These are phyloP conservation scores for Malus hybrid DNA, from an alignment of 331 rosid genomes.

Conservation along the genomic window DNA sequence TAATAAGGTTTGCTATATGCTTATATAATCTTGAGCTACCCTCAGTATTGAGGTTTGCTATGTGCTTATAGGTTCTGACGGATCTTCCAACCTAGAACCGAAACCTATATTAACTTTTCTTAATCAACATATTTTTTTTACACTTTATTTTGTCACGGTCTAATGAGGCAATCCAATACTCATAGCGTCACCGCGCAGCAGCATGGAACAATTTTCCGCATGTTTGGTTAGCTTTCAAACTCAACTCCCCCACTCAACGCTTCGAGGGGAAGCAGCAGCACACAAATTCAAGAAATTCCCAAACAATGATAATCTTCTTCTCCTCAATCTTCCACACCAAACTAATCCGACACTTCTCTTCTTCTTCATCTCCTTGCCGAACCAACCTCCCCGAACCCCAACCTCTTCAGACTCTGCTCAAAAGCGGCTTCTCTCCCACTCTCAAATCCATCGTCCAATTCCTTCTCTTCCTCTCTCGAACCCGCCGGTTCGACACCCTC, in stretches of 20 bases:
- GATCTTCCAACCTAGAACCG: no score
- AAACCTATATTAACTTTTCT: no score
- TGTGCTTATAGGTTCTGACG: no score
- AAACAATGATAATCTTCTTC: neutral
- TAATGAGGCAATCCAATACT: no score
- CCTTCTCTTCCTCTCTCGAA: constrained; percentile 45
- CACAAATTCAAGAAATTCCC: neutral
- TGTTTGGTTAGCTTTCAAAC: neutral
- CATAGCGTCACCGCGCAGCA: no score
- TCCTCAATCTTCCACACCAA: neutral
- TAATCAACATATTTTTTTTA: no score
- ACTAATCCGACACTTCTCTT: constrained; percentile 1
- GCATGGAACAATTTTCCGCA: neutral
- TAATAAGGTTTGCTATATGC: no score
- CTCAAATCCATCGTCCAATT: constrained; percentile 46
- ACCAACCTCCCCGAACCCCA: neutral
- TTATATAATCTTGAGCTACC: no score
- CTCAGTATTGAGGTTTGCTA: no score
- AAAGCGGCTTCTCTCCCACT: constrained; percentile 62
- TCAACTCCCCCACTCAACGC: neutral
- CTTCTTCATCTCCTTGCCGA: neutral
- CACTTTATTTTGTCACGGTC: no score
- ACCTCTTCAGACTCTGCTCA: constrained; percentile 49
- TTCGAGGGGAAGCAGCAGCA: neutral
- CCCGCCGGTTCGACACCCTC: constrained; percentile 36